Evolutionary conservation across 768 basidiomycete genomes (phyloP), one percentile per base, ranked within the genome.

Genomic region (Podaxis sp.): DNA sequence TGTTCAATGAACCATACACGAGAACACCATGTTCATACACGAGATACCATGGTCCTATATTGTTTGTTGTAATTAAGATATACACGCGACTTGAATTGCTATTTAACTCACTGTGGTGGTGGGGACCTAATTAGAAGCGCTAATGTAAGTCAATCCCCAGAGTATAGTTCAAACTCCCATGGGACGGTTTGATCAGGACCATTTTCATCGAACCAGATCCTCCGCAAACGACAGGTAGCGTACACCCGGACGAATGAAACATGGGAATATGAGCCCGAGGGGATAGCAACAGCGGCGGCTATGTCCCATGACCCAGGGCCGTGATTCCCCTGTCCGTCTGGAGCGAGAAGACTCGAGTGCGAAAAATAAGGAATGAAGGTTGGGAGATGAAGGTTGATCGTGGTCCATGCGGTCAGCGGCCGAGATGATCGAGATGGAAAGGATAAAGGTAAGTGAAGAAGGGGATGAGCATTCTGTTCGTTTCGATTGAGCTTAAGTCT

Each of bases 151-250:
- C 57, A 70, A 49, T 73, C 70, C 61, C 66, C 56, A 42, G 75
- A 73, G 70, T 89, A 92, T 51, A 92, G 76, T 69, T 87, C 82
- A 70, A 92, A 91, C 75, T 93, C 91, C 89, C 88, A 91, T 36
- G 90, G 89, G 7, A 80, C 71, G 64, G 77, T 80, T 63, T 85
- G 82, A 59, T 75, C 72, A 60, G 82, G 80, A 8, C 81, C 81
- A 52, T 72, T 75, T 65, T 89, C 83, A 66, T 82, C 84, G 72
- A 92, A 84, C 91, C 92, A 93, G 30, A 93, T 84, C 69, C 92
- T 79, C 65, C 88, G 78, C 67, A 93, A 74, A 40, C 91, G 83
- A 74, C 92, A 93, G 40, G 83, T 90, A 22, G 90, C 90, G 70
- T 92, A 88, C 51, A 93, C 82, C 71, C 87, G 89, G 67, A 93